A percentile compares a stretch with the other conserved stretches of the same genome.
These are phyloP conservation scores for Cutaneotrichosporon arboriforme DNA, from an alignment of 1,284 basidiomycete species.

Conservation along the genomic window DNA sequence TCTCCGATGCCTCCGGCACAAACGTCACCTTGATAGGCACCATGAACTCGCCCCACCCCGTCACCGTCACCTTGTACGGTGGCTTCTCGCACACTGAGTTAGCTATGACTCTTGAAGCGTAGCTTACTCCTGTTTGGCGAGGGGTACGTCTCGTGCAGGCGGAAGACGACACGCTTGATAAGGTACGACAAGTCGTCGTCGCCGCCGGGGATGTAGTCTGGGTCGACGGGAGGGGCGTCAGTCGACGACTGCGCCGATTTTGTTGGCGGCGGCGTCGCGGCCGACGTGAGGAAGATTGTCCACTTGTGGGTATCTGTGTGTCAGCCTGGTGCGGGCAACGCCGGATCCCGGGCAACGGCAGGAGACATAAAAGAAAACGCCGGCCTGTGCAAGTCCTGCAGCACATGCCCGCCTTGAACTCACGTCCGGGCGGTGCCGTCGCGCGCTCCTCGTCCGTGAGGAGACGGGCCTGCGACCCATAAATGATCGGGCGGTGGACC, in stretches of 20 bases:
- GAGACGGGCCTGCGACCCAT: slow-evolving; percentile 88
- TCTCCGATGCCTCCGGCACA: slow-evolving; percentile 85
- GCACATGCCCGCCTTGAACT: slow-evolving; percentile 17
- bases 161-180: slow-evolving; percentile 93
- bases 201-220: slow-evolving; percentile 57
- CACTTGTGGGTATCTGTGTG: slow-evolving; percentile 90
- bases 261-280: slow-evolving; percentile 48
- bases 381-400: too few relatives aligned
- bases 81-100: slow-evolving; percentile 76
- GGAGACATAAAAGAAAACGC: too few relatives aligned
- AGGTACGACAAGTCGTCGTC: slow-evolving; percentile 82
- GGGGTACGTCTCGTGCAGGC: slow-evolving; percentile 93
- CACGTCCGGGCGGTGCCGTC: slow-evolving; percentile 38
- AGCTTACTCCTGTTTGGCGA: slow-evolving; percentile 79
- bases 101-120: too few relatives aligned
- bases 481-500: slow-evolving; percentile 86
- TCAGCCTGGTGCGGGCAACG: slow-evolving; percentile 21
- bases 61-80: slow-evolving; percentile 92
- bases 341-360: too few relatives aligned
- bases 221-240: slow-evolving; percentile 28
- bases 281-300: slow-evolving; percentile 84
- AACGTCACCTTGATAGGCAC: slow-evolving; percentile 91
- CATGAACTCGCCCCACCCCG: slow-evolving; percentile 99
- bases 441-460: slow-evolving; percentile 64
- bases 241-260: slow-evolving; percentile 29